These are phyloP conservation scores for Trichoderma sp. DNA, from an alignment of 2,329 filamentous ascomycete species.

Conservation along the genomic window DNA sequence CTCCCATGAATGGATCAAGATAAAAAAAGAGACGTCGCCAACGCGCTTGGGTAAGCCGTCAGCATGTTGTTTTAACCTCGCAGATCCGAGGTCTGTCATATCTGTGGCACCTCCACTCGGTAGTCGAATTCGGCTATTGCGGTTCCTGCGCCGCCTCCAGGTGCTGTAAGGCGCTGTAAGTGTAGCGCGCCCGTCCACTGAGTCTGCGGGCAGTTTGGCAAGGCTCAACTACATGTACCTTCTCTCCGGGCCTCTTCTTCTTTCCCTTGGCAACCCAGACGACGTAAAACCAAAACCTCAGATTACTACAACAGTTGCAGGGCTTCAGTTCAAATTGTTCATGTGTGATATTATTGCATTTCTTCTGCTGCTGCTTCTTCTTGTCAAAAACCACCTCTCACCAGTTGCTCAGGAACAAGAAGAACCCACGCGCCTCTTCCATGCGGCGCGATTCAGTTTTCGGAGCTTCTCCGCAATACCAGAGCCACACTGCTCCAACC, in stretches of 20 bases:
- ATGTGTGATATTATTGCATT: not conserved
- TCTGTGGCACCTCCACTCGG: not conserved
- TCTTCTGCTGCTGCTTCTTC: no score
- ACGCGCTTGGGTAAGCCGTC: not conserved
- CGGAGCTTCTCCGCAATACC: not conserved
- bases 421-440: not conserved
- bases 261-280: not conserved
- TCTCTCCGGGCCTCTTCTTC: not conserved
- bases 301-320: not conserved
- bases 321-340: no score
- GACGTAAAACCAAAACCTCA: not conserved
- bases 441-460: not conserved
- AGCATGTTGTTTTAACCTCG: not conserved
- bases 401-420: not conserved
- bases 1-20: not conserved
- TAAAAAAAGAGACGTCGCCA: not conserved
- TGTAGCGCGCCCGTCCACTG: not conserved
- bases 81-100: not conserved
- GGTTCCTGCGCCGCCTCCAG: not conserved
- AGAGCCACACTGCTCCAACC: not conserved
- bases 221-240: no score
- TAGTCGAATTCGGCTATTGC: constrained; percentile 9
- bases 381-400: not conserved
- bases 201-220: not conserved
- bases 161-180: not conserved